A percentile compares a stretch with the other conserved stretches of the same genome.
Conservation (phyloP, 1,139 yeast species). For the Blastobotrys petasosporus region DNA sequence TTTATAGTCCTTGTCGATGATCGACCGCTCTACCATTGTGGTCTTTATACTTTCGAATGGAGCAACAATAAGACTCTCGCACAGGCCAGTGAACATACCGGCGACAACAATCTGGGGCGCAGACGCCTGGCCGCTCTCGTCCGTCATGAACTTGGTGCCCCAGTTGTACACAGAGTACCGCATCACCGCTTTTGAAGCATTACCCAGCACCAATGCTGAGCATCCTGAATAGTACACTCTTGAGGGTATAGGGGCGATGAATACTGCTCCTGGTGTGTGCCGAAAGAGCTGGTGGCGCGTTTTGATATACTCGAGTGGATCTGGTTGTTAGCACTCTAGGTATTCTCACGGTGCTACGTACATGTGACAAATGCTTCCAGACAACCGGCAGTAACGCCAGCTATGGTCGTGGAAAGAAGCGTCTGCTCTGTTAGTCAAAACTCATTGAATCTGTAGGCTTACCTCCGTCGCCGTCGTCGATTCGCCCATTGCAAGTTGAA, state of each 20-base stretch:
- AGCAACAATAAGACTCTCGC: constrained; percentile 73
- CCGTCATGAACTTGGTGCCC: constrained; percentile 69
- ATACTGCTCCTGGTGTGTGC: constrained; percentile 36
- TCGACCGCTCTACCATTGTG: constrained; percentile 60
- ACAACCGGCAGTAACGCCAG: constrained; percentile 73
- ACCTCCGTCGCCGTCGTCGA: no score
- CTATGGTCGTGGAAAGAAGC: constrained; percentile 53
- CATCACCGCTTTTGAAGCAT: constrained; percentile 63
- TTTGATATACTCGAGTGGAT: constrained; percentile 80
- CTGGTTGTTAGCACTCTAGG: constrained; percentile 16
- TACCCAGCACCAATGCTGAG: constrained; percentile 73
- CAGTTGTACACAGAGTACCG: constrained; percentile 71
- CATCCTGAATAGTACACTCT: constrained; percentile 64
- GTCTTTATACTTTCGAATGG: constrained; percentile 88
- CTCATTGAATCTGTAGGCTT: neutral
- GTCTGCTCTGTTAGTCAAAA: constrained; percentile 18
- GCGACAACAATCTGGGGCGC: constrained; percentile 51
- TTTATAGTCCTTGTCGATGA: neutral
- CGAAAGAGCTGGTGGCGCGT: constrained; percentile 62
- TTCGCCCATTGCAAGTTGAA: no score
- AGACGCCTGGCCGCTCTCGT: constrained; percentile 22
- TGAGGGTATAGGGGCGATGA: constrained; percentile 37
- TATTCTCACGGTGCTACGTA: constrained; percentile 17
- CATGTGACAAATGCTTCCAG: constrained; percentile 64
- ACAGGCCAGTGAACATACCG: constrained; percentile 64